Evolutionary conservation across 306 rosid species (phyloP).

Genomic region (Gynostemma pentaphyllum): DNA sequence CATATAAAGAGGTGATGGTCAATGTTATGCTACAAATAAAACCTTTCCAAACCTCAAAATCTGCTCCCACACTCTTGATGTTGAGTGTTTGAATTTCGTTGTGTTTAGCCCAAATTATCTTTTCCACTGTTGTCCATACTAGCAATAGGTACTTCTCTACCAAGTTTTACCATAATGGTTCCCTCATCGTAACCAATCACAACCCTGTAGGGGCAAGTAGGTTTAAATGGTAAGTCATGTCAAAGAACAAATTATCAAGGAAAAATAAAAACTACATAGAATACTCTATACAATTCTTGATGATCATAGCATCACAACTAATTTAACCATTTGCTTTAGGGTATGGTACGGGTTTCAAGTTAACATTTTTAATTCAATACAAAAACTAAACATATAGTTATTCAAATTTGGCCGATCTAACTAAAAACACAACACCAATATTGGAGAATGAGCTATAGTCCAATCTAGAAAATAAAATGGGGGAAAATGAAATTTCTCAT

Average conservation of each 20-base stretch:
- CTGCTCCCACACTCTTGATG: slow-evolving; percentile 83
- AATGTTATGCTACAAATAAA: background rate
- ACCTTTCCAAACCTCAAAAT: slow-evolving; percentile 58
- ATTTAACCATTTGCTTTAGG: background rate
- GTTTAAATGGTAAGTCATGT: background rate
- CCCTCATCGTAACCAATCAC: slow-evolving; percentile 94
- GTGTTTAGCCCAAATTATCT: slow-evolving; percentile 90
- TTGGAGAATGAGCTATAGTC: background rate
- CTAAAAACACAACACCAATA: slow-evolving; percentile 33
- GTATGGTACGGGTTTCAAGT: background rate
- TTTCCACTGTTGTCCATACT: slow-evolving; percentile 96
- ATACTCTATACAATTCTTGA: background rate
- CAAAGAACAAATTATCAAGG: background rate
- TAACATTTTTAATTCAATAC: background rate
- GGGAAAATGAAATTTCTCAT: too few relatives aligned
- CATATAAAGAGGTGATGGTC: background rate
- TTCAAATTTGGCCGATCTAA: slow-evolving; percentile 92
- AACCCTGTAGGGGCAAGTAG: slow-evolving; percentile 36
- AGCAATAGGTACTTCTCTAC: slow-evolving; percentile 93
- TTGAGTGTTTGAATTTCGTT: slow-evolving; percentile 91
- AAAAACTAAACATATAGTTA: slow-evolving; percentile 15
- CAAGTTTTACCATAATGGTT: too few relatives aligned
- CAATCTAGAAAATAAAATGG: too few relatives aligned
- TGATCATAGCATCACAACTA: background rate
- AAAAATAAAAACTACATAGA: background rate